Conservation (phyloP, 2,329 filamentous ascomycete genomes). For the Shiraia sp. region DNA sequence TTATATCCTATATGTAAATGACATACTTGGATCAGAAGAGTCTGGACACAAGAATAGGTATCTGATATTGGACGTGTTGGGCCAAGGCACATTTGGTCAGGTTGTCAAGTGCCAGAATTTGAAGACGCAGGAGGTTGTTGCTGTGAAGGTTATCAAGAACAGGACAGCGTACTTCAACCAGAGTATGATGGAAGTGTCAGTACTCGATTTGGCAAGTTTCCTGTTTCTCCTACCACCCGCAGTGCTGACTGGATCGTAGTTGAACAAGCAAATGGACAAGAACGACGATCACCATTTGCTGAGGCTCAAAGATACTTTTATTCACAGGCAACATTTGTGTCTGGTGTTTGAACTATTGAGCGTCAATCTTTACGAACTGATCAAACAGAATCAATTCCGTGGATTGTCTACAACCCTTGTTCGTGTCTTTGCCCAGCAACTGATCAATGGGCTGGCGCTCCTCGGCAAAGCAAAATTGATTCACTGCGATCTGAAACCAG, state of each 20-base stretch:
- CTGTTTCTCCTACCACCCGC: too few species aligned
- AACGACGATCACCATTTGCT: conserved; percentile 97
- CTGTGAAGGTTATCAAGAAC: conserved; percentile 99
- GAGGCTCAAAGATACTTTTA: conserved; percentile 95
- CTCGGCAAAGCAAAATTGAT: conserved; percentile 96
- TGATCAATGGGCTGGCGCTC: conserved; percentile 87
- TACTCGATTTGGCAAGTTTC: conserved; percentile 79
- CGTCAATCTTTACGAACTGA: conserved; percentile 96
- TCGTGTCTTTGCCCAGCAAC: conserved; percentile 94
- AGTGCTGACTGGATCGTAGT: conserved; percentile 51
- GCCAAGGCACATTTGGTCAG: conserved; percentile 96
- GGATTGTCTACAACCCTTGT: conserved; percentile 96
- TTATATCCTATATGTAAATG: conserved; percentile 98
- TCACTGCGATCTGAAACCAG: conserved; percentile 96
- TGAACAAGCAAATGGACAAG: conserved; percentile 98
- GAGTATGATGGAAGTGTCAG: conserved; percentile 99
- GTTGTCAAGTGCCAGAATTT: conserved; percentile 99
- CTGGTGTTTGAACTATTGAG: conserved; percentile 95
- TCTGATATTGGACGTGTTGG: conserved; percentile 92
- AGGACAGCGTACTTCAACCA: conserved; percentile 99
- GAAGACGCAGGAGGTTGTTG: conserved; percentile 97
- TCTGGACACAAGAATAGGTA: conserved; percentile 99
- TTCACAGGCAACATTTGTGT: conserved; percentile 94
- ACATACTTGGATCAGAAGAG: conserved; percentile 96
- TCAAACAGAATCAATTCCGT: conserved; percentile 99